Evolutionary conservation across 441 rosid genomes (phyloP).

Genomic region (Macaranga tanarius): DNA sequence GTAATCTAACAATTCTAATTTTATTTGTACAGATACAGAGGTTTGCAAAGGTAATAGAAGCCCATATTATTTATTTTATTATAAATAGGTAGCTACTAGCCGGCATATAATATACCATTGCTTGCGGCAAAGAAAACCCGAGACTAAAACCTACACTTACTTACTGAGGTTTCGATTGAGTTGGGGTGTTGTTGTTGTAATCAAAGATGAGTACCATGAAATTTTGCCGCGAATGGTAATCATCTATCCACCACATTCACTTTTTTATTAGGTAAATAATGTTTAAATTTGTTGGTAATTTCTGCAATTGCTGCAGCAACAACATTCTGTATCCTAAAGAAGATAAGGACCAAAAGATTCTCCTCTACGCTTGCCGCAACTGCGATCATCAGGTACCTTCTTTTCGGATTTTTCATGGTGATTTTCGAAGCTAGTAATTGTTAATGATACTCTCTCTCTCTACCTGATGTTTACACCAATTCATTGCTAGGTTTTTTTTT

Average conservation of each 20-base stretch:
- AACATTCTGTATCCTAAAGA: slow-evolving; percentile 83
- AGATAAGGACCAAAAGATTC: slow-evolving; percentile 61
- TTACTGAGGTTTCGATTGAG: background rate
- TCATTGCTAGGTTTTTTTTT: too few relatives aligned
- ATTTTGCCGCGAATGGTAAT: slow-evolving; percentile 80
- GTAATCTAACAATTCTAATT: too few relatives aligned
- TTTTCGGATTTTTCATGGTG: too few relatives aligned
- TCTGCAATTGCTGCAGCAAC: slow-evolving; percentile 48
- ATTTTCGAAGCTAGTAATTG: too few relatives aligned
- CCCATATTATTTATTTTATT: too few relatives aligned
- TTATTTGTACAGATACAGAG: too few relatives aligned
- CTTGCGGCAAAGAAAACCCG: background rate
- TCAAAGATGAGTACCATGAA: slow-evolving; percentile 84
- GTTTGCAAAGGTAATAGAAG: too few relatives aligned
- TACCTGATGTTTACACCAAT: background rate
- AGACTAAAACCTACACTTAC: too few relatives aligned
- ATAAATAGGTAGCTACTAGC: too few relatives aligned
- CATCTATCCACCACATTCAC: background rate
- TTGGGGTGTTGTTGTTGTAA: too few relatives aligned
- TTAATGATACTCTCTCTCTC: background rate
- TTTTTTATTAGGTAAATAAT: background rate
- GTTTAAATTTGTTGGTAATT: background rate
- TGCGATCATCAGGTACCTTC: slow-evolving; percentile 78
- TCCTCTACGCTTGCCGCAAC: slow-evolving; percentile 85
- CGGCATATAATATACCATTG: too few relatives aligned